Evolutionary conservation across 1,284 basidiomycete species (phyloP).

Genomic region (Athelia psychrophila): DNA sequence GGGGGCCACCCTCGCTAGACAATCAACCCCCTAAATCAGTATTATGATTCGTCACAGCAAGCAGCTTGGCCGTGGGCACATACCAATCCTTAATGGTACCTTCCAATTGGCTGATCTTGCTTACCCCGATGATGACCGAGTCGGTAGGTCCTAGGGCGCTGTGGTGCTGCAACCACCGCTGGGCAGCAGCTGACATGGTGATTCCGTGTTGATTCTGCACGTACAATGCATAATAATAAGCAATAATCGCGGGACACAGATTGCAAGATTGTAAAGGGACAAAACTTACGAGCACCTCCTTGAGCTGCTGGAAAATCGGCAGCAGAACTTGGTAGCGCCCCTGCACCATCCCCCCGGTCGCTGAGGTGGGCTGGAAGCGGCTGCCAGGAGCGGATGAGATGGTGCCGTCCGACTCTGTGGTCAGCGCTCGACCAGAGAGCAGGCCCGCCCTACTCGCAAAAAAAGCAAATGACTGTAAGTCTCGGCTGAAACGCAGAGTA

Average conservation of each 20-base stretch:
- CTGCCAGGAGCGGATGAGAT: constrained; percentile 7
- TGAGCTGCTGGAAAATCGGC: constrained; percentile 4
- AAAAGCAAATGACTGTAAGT: not conserved
- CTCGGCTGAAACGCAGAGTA: not conserved
- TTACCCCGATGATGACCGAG: constrained; percentile 27
- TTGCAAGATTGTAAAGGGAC: not conserved
- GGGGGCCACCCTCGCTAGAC: constrained; percentile 23
- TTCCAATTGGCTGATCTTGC: constrained; percentile 20
- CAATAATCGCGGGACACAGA: not conserved
- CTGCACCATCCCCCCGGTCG: constrained; percentile 18
- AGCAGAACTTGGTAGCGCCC: constrained; percentile 14
- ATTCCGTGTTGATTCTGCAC: constrained; percentile 11
- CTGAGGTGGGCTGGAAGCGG: constrained; percentile 13
- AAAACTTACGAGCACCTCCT: constrained; percentile 13
- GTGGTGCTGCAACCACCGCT: constrained; percentile 32
- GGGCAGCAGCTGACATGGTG: constrained; percentile 12
- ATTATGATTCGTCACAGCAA: not conserved
- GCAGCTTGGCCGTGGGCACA: constrained; percentile 1
- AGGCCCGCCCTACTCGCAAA: not conserved
- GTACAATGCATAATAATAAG: not conserved
- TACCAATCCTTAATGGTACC: constrained; percentile 10
- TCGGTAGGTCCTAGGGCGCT: constrained; percentile 23
- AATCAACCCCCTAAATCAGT: no score
- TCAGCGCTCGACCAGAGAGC: not conserved
- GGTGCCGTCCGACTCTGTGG: not conserved